Conservation (phyloP, 139 green algal species). For the Chlamydomonas applanata region DNA sequence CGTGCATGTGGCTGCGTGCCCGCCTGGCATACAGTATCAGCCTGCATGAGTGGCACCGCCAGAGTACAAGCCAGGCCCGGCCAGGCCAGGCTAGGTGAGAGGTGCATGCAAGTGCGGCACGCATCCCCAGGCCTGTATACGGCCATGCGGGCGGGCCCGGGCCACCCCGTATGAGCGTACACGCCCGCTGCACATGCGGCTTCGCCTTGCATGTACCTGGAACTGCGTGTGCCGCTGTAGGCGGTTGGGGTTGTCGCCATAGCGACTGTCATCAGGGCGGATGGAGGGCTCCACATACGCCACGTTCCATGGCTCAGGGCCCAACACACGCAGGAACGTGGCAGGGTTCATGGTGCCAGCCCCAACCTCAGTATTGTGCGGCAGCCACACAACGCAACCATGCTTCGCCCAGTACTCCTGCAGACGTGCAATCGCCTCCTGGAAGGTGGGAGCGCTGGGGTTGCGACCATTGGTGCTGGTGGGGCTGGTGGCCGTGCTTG, state of each 20-base stretch:
- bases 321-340: slow-evolving; percentile 93
- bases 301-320: slow-evolving; percentile 94
- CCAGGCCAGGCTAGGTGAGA: too few species aligned
- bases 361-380: slow-evolving; percentile 94
- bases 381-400: slow-evolving; percentile 89
- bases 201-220: too few species aligned
- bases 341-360: slow-evolving; percentile 99
- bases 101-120: too few species aligned
- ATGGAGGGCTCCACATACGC: slow-evolving; percentile 94
- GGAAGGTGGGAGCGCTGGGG: slow-evolving; percentile 74
- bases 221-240: slow-evolving; percentile 99
- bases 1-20: background rate
- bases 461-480: background rate
- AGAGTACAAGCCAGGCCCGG: too few species aligned
- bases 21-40: too few species aligned
- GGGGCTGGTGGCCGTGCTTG: too few species aligned
- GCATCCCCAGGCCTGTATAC: too few species aligned
- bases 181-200: too few species aligned
- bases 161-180: too few species aligned
- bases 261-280: slow-evolving; percentile 94
- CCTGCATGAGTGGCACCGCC: too few species aligned
- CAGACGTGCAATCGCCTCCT: slow-evolving; percentile 86
- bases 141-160: too few species aligned
- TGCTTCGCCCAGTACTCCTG: slow-evolving; percentile 87
- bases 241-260: slow-evolving; percentile 97